Conservation (phyloP, 2,329 filamentous ascomycete genomes). For the Achaetomium macrosporum region DNA sequence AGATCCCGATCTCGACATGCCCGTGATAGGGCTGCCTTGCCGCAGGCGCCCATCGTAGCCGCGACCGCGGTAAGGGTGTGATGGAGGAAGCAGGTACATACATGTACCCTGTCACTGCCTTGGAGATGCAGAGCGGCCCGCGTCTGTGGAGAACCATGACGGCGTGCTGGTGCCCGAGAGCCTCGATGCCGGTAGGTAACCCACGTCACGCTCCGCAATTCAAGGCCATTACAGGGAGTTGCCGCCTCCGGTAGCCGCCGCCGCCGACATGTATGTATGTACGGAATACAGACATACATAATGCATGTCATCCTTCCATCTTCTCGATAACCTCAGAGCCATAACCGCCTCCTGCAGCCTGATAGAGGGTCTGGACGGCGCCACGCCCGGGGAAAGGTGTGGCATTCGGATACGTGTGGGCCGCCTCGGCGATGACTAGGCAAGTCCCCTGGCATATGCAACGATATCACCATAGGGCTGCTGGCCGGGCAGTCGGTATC, state of each 20-base stretch:
- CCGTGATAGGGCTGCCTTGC: slow-evolving; percentile 13
- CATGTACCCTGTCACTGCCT: neutral
- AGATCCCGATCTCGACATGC: slow-evolving; percentile 13
- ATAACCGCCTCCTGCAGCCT: slow-evolving; percentile 9
- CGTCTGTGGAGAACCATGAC: neutral
- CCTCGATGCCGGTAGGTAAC: neutral
- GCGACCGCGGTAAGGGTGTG: slow-evolving; percentile 15
- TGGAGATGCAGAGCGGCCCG: neutral
- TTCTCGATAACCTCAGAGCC: slow-evolving; percentile 8
- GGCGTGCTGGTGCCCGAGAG: neutral
- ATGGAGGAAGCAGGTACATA: neutral
- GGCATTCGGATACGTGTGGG: neutral
- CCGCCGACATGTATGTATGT: neutral
- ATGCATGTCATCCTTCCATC: neutral
- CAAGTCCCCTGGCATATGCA: neutral
- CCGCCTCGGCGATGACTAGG: neutral
- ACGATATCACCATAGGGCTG: slow-evolving; percentile 12
- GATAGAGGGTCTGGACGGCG: slow-evolving; percentile 5
- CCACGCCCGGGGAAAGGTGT: slow-evolving; percentile 1
- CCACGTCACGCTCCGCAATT: neutral
- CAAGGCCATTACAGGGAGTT: neutral
- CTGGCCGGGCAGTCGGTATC: neutral
- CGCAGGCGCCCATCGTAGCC: slow-evolving; percentile 16
- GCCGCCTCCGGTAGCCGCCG: slow-evolving; percentile 4
- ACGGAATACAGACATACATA: too few species aligned